Conservation (phyloP, 1,284 basidiomycete genomes). For the Rhodofomes roseus region DNA sequence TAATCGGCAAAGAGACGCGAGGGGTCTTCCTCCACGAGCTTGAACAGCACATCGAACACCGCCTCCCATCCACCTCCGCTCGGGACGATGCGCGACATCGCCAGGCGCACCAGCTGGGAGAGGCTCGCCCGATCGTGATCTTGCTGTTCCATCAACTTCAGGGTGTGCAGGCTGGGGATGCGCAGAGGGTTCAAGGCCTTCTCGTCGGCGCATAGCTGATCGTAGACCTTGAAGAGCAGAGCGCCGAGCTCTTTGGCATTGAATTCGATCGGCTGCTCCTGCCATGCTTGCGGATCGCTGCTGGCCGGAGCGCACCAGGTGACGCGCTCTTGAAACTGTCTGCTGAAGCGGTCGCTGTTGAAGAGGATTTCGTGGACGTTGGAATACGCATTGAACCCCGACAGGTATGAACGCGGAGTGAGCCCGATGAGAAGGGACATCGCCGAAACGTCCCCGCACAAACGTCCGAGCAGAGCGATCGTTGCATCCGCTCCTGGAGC, state of each 20-base stretch:
- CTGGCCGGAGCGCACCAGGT: slow-evolving; percentile 38
- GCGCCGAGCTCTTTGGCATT: neutral
- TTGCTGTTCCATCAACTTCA: slow-evolving; percentile 13
- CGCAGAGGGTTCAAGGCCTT: neutral
- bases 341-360: slow-evolving; percentile 2
- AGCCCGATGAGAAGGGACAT: slow-evolving; percentile 41
- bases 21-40: slow-evolving; percentile 20
- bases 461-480: slow-evolving; percentile 28
- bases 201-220: neutral
- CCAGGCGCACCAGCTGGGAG: slow-evolving; percentile 38
- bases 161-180: neutral
- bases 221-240: neutral
- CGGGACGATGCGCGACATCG: slow-evolving; percentile 28
- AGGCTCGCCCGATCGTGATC: slow-evolving; percentile 46
- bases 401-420: slow-evolving; percentile 36
- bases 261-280: neutral
- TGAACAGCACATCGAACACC: slow-evolving; percentile 27
- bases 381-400: slow-evolving; percentile 38
- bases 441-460: slow-evolving; percentile 37
- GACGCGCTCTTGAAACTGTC: slow-evolving; percentile 39
- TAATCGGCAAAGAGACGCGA: slow-evolving; percentile 28
- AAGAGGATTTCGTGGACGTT: slow-evolving; percentile 39
- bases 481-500: slow-evolving; percentile 25
- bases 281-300: slow-evolving; percentile 19
- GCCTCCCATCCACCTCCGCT: slow-evolving; percentile 25